Evolutionary conservation across 1,139 yeast species (phyloP).

Genomic region (Suhomyces bolitotheri): DNA sequence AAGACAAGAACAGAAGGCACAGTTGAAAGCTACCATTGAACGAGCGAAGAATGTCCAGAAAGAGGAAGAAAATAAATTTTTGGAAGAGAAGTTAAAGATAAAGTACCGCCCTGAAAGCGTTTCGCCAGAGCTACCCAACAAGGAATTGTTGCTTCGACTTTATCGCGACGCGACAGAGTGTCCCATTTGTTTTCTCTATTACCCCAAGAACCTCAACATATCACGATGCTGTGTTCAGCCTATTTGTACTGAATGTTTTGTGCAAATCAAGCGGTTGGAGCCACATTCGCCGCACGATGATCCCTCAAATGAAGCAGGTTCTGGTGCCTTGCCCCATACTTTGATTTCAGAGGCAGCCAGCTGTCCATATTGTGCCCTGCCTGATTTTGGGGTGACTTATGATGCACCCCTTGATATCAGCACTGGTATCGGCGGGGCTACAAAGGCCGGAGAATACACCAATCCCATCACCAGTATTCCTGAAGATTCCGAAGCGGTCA

Average conservation of each 20-base stretch:
- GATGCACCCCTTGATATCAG: conserved; percentile 56
- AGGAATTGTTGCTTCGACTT: conserved; percentile 39
- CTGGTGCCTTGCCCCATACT: conserved; percentile 50
- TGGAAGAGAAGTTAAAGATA: conserved; percentile 37
- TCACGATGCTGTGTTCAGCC: conserved; percentile 94
- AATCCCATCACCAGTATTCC: conserved; percentile 9
- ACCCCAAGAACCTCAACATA: conserved; percentile 74
- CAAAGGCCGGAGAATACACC: conserved; percentile 14
- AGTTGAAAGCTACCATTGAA: conserved; percentile 50
- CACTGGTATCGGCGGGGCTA: conserved; percentile 54
- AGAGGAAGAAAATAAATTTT: conserved; percentile 50
- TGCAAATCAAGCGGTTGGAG: conserved; percentile 88
- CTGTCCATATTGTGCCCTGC: conserved; percentile 92
- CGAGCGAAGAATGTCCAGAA: conserved; percentile 54
- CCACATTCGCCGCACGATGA: conserved; percentile 93
- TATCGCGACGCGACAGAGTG: conserved; percentile 77
- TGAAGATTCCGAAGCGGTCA: conserved; percentile 16
- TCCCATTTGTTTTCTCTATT: conserved; percentile 89
- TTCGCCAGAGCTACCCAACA: conserved; percentile 27
- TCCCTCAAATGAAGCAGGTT: conserved; percentile 27
- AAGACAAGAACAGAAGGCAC: conserved; percentile 55
- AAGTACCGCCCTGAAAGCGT: conserved; percentile 14
- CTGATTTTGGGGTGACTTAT: conserved; percentile 83
- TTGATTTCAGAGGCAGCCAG: conserved; percentile 83
- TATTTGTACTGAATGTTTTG: conserved; percentile 95